phyloP scores from a whole-genome alignment of 78 protist genomes.

The Protostelium mycophagum region DNA sequence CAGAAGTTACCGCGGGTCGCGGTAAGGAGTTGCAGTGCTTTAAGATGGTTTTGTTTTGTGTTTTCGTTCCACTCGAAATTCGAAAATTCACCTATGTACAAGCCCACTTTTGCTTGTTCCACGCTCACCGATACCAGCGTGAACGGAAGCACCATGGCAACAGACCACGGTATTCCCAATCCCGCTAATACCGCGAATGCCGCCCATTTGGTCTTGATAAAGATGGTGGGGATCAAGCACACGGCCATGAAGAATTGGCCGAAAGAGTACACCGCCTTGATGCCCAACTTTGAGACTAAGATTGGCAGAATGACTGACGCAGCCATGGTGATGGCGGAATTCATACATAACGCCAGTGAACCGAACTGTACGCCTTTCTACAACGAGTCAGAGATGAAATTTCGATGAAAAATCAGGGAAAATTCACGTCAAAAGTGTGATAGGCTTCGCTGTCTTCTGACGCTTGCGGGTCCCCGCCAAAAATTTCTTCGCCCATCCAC shows the following conservation, averaged over 20 bases:
- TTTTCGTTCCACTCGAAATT: no score
- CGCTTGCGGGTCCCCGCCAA: slow-evolving; percentile 57
- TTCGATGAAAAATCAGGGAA: background rate
- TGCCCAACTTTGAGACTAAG: slow-evolving; percentile 5
- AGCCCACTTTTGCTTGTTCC: background rate
- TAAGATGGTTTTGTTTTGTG: no score
- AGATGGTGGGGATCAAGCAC: slow-evolving; percentile 17
- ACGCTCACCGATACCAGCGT: slow-evolving; percentile 33
- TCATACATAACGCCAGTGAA: slow-evolving; percentile 28
- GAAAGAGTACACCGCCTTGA: slow-evolving; percentile 15
- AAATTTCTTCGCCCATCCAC: slow-evolving; percentile 57
- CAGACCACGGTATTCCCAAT: slow-evolving; percentile 46
- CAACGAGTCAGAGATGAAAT: background rate
- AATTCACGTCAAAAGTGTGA: background rate
- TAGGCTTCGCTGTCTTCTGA: slow-evolving; percentile 13
- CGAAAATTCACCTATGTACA: slow-evolving; percentile 2
- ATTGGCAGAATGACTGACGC: slow-evolving; percentile 18
- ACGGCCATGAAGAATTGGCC: slow-evolving; percentile 32
- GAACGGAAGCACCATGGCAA: slow-evolving; percentile 56
- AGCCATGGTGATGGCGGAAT: slow-evolving; percentile 13
- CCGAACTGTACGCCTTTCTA: slow-evolving; percentile 44
- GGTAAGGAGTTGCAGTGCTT: no score
- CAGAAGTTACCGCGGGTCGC: background rate
- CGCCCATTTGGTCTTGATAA: background rate
- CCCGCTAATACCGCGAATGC: slow-evolving; percentile 15